Evolutionary conservation across 371 early-diverging fungal species (phyloP).

Genomic region (Saksenaea oblongispora): DNA sequence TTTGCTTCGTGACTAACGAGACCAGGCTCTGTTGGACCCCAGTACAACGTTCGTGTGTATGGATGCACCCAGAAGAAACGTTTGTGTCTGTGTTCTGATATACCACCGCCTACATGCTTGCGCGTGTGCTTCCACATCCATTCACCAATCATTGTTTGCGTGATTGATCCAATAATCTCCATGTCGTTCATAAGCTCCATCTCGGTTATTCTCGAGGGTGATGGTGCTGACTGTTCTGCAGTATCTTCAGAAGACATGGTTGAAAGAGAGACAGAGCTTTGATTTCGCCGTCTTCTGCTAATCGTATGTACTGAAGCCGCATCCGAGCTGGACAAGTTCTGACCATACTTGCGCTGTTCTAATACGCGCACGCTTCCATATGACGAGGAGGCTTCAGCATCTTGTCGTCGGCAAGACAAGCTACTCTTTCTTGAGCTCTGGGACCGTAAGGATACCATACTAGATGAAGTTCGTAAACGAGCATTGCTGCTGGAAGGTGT

Average conservation of each 20-base stretch:
- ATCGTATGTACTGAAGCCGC: conserved; percentile 11
- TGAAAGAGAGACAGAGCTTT: conserved; percentile 21
- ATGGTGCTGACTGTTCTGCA: too few species aligned
- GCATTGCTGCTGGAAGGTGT: conserved; percentile 22
- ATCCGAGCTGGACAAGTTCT: conserved; percentile 7
- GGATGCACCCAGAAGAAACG: conserved; percentile 88
- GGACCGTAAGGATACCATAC: conserved; percentile 26
- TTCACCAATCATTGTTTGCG: conserved; percentile 84
- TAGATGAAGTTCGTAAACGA: conserved; percentile 17
- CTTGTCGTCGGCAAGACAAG: background rate
- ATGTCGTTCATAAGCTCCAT: conserved; percentile 35
- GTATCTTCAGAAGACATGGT: conserved; percentile 28
- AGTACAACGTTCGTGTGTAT: conserved; percentile 78
- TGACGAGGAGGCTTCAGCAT: conserved; percentile 4
- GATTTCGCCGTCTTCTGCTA: conserved; percentile 5
- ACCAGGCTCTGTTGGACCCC: conserved; percentile 74
- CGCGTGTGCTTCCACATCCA: conserved; percentile 77
- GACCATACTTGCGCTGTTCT: conserved; percentile 21
- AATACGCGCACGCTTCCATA: conserved; percentile 28
- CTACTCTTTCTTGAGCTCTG: conserved; percentile 11
- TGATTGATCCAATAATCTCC: conserved; percentile 68
- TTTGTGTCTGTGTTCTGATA: conserved; percentile 69
- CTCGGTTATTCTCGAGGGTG: too few species aligned
- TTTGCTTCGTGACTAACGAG: conserved; percentile 52
- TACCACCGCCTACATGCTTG: conserved; percentile 55